Evolutionary conservation across 805 yeast genomes (phyloP), one percentile per base, ranked within the genome.

Genomic region (Hagleromyces aurorensis): DNA sequence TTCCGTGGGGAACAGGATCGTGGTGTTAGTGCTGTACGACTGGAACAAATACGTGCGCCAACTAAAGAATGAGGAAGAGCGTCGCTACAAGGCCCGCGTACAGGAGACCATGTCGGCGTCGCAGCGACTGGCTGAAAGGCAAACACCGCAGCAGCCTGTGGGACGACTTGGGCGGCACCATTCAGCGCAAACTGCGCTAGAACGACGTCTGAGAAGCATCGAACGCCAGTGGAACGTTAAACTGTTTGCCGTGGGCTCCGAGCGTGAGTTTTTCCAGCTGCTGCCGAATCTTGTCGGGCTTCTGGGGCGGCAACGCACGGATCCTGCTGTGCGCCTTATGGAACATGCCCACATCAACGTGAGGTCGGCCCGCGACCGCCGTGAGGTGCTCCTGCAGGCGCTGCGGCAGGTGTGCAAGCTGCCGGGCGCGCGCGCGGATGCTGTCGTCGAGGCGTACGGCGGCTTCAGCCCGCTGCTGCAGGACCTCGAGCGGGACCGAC

Each of bases 291-390:
- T 77, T 38, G 59, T 81, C 0, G 69, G 74, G 40, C 64, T 84
- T 0, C 62, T 78, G 5, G 64, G 75, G 0, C 48, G 57, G 10
- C 59, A 71, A 8, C 45, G 73, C 17, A 71, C 72, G 50, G 85
- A 78, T 44, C 70, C 70, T 13, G 54, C 55, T 20, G 67, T 72
- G 36, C 53, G 84, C 38, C 69, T 73, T 46, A 61, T 64, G 34
- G 69, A 68, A 21, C 62, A 73, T 32, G 66, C 78, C 1, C 73
- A 71, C 39, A 52, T 79, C 6, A 76, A 77, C 4, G 57, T 76
- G 7, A 67, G 62, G 44, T 72, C 81, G 5, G 81, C 81, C 0
- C 53, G 59, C 8, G 69, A 66, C 41, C 42, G 58, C 3, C 52
- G 55, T 14, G 70, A 70, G 23, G 65, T 75, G 0, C 69, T 64